Conservation (phyloP, 257 asterid species). For the Ehretia macrophylla region DNA sequence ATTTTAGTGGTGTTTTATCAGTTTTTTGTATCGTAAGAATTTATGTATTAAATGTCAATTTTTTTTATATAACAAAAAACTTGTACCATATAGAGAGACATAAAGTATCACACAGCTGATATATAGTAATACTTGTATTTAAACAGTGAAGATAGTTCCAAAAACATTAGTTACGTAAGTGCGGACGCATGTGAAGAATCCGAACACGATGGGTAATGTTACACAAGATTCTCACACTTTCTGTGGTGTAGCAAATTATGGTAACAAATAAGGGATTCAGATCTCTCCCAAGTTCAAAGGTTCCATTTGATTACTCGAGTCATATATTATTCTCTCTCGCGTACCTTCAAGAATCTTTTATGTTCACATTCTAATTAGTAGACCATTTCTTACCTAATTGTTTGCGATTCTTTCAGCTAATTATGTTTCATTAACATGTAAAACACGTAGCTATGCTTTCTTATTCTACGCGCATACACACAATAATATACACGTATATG, state of each 20-base stretch:
- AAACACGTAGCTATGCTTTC: background rate
- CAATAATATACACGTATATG: background rate
- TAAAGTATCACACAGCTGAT: too few relatives aligned
- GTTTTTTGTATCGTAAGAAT: too few relatives aligned
- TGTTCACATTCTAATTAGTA: conserved; percentile 8
- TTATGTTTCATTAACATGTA: background rate
- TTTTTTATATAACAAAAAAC: too few relatives aligned
- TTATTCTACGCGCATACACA: too few relatives aligned
- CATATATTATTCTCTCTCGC: conserved; percentile 12
- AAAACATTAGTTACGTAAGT: background rate
- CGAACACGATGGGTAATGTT: conserved; percentile 4
- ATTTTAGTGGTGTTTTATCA: too few relatives aligned
- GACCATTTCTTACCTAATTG: background rate
- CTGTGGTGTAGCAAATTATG: conserved; percentile 18
- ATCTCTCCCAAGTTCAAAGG: conserved; percentile 11
- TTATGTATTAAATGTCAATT: too few relatives aligned
- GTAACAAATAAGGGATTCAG: conserved; percentile 25
- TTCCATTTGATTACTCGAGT: conserved; percentile 25
- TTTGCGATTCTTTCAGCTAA: background rate
- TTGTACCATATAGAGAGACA: too few relatives aligned
- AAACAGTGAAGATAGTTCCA: conserved; percentile 10
- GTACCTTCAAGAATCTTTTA: conserved; percentile 11
- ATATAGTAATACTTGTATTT: too few relatives aligned
- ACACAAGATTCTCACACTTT: conserved; percentile 42
- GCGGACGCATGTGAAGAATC: conserved; percentile 40